Evolutionary conservation across 2,329 filamentous ascomycete genomes (phyloP).

Genomic region (Stagonosporopsis vannaccii): DNA sequence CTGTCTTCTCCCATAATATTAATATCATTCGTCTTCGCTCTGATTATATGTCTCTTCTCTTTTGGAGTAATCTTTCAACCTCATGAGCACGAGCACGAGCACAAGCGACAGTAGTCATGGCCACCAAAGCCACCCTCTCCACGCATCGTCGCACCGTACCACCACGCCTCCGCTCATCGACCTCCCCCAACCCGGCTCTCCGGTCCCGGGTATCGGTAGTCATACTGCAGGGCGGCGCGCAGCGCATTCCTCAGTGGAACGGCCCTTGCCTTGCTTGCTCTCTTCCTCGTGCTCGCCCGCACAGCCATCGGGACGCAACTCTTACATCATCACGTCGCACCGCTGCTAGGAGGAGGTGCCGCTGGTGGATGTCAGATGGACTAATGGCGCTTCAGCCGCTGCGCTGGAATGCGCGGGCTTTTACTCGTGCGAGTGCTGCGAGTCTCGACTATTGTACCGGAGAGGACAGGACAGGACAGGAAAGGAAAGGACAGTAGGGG

Average conservation of each 20-base stretch:
- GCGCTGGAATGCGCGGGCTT: too few relatives aligned
- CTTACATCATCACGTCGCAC: neutral
- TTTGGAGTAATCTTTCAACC: too few relatives aligned
- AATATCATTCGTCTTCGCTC: constrained; percentile 27
- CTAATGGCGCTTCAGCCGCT: too few relatives aligned
- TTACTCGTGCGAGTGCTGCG: neutral
- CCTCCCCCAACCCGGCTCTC: constrained; percentile 2
- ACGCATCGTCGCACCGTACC: constrained; percentile 2
- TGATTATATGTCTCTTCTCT: neutral
- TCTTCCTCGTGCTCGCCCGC: neutral
- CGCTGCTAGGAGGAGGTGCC: too few relatives aligned
- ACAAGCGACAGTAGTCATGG: too few relatives aligned
- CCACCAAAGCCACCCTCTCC: neutral
- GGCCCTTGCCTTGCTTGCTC: constrained; percentile 1
- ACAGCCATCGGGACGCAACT: neutral
- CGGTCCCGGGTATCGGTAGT: constrained; percentile 7
- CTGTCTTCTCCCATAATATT: constrained; percentile 36
- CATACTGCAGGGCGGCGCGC: constrained; percentile 10
- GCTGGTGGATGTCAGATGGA: too few relatives aligned
- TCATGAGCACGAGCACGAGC: too few relatives aligned
- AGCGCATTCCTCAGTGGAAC: neutral
- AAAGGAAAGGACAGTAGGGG: too few relatives aligned
- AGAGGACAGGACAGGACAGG: too few relatives aligned
- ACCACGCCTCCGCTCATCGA: neutral
- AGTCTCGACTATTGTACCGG: too few relatives aligned